A percentile compares a stretch with the other conserved stretches of the same genome.
Evolutionary conservation across 2,329 filamentous ascomycete species (phyloP).

Genomic region (Tolypocladium nubicola): DNA sequence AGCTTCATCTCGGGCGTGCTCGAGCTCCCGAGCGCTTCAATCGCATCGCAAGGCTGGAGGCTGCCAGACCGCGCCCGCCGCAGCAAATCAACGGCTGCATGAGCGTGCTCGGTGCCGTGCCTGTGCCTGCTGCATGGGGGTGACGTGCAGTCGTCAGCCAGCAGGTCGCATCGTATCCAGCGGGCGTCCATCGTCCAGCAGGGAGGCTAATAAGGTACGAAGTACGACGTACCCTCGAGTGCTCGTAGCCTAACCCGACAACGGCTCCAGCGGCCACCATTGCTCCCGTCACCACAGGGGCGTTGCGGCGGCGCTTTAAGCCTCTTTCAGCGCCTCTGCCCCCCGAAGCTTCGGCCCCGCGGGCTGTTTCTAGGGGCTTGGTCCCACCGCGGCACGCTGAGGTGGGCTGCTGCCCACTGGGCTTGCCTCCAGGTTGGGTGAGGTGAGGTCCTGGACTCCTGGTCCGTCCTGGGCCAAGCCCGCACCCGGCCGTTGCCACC

Average conservation of each 20-base stretch:
- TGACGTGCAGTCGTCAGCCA: background rate
- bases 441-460: background rate
- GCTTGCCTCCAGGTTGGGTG: background rate
- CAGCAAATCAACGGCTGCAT: background rate
- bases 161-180: background rate
- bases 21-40: background rate
- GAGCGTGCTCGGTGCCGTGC: background rate
- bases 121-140: background rate
- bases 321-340: background rate
- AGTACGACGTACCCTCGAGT: background rate
- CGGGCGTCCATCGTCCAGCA: background rate
- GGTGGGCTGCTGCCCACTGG: no score
- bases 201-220: background rate
- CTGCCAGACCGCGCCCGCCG: background rate
- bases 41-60: background rate
- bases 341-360: background rate
- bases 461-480: background rate
- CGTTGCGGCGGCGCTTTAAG: background rate
- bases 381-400: background rate
- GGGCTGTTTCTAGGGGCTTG: background rate
- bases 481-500: constrained; percentile 1
- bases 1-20: background rate
- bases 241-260: background rate
- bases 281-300: background rate
- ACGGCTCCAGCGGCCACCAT: background rate